phyloP scores from a whole-genome alignment of 108 stramenopile species.

The Parmales sp. region DNA sequence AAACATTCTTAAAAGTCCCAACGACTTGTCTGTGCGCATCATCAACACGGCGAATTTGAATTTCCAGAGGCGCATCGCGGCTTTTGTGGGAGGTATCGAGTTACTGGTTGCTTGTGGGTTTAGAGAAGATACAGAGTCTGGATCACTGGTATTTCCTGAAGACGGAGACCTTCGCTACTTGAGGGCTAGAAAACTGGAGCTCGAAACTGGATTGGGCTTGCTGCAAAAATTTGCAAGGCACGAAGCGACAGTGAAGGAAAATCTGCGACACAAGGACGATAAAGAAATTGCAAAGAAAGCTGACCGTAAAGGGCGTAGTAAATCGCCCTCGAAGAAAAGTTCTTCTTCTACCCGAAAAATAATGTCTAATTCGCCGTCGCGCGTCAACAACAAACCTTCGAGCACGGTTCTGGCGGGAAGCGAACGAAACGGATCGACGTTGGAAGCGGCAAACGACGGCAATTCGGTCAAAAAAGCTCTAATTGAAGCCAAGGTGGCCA shows the following conservation, averaged over 20 bases:
- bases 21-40: not conserved
- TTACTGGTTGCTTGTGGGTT: not conserved
- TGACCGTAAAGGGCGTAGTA: no score
- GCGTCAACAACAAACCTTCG: not conserved
- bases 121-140: not conserved
- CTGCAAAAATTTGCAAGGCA: not conserved
- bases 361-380: not conserved
- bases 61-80: constrained; percentile 1
- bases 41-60: not conserved
- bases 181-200: not conserved
- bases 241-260: not conserved
- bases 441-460: no score
- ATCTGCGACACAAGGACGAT: not conserved
- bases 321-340: not conserved
- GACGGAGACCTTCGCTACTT: not conserved
- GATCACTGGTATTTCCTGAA: not conserved
- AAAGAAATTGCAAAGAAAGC: no score
- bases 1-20: not conserved
- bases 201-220: not conserved
- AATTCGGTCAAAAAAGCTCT: not conserved
- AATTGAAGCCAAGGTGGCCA: not conserved
- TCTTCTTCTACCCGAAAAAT: not conserved
- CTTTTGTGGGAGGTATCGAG: not conserved
- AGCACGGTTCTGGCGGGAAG: no score
- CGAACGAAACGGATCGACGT: no score